Percentiles rank a stretch among this genome's conserved stretches.
Conservation (phyloP, 139 green algal genomes). For the Chlamydomonas sp. region DNA sequence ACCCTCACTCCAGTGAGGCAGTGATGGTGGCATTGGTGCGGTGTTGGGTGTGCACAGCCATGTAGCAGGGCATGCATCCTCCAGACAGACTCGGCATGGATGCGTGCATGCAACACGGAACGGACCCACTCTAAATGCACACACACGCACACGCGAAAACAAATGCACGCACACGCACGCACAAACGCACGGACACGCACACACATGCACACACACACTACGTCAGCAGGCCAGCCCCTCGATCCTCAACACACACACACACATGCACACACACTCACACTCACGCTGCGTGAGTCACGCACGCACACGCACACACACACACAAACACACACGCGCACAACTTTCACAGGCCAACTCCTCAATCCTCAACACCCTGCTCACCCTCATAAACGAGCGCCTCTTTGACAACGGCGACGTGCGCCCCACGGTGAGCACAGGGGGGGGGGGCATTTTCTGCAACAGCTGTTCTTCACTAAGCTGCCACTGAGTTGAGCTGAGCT, state of each 20-base stretch:
- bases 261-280: background rate
- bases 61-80: background rate
- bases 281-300: background rate
- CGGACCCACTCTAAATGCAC: background rate
- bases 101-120: background rate
- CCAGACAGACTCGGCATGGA: background rate
- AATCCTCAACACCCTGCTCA: constrained; percentile 90
- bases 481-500: too few relatives aligned
- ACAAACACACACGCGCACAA: too few relatives aligned
- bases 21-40: too few relatives aligned
- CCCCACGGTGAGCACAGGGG: too few relatives aligned
- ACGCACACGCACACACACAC: too few relatives aligned
- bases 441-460: too few relatives aligned
- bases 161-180: background rate
- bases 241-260: constrained; percentile 83
- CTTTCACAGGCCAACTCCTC: constrained; percentile 83
- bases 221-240: background rate
- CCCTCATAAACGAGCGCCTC: constrained; percentile 86
- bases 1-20: too few relatives aligned
- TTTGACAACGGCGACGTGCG: constrained; percentile 97
- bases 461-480: too few relatives aligned
- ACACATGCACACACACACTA: background rate
- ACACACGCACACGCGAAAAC: background rate
- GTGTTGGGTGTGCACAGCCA: background rate
- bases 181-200: background rate